Evolutionary conservation across 805 yeast species (phyloP).

Genomic region (Pichia exigua): DNA sequence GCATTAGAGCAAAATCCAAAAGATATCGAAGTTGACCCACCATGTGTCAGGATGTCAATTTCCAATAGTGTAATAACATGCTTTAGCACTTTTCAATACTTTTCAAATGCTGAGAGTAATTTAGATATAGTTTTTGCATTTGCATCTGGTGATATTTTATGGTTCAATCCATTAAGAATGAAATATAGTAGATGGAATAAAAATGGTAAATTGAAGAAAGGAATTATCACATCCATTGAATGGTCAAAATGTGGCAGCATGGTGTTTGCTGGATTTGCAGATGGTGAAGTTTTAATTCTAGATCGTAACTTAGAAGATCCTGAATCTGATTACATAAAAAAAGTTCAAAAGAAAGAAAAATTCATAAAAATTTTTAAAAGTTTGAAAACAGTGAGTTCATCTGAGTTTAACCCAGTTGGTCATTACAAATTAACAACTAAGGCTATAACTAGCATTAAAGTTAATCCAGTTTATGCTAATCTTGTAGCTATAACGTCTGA

Average conservation of each 20-base stretch:
- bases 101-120: conserved; percentile 25
- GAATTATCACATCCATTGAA: conserved; percentile 36
- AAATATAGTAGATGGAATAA: conserved; percentile 47
- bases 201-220: conserved; percentile 34
- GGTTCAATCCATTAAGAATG: conserved; percentile 47
- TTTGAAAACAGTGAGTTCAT: conserved; percentile 2
- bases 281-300: conserved; percentile 52
- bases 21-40: conserved; percentile 36
- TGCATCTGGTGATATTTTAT: conserved; percentile 57
- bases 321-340: conserved; percentile 21
- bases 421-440: conserved; percentile 56
- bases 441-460: conserved; percentile 43
- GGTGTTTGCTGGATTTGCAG: conserved; percentile 52
- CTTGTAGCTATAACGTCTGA: conserved; percentile 48
- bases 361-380: conserved; percentile 28
- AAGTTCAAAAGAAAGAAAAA: conserved; percentile 22
- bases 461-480: conserved; percentile 34
- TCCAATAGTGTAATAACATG: conserved; percentile 34
- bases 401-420: conserved; percentile 38
- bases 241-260: conserved; percentile 42
- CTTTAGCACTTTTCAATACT: conserved; percentile 27
- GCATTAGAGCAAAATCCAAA: conserved; percentile 30
- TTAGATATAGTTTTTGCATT: conserved; percentile 55
- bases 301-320: conserved; percentile 44
- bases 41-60: conserved; percentile 37